Evolutionary conservation across 1,284 basidiomycete genomes (phyloP).

Genomic region (Puccinia novopanici): DNA sequence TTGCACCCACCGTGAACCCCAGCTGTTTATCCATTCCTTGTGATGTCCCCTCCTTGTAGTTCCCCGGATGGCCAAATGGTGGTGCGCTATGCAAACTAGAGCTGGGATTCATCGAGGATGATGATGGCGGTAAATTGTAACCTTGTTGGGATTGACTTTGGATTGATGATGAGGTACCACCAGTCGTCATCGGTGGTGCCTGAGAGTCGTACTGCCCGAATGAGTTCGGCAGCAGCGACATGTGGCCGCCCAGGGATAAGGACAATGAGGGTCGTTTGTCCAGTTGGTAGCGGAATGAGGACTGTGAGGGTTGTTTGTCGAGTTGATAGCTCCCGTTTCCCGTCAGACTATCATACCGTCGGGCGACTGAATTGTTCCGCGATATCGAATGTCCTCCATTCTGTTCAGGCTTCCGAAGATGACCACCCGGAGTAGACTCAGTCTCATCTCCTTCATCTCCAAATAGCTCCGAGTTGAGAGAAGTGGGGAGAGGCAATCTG

Average conservation of each 20-base stretch:
- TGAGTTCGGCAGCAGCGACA: background rate
- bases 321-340: background rate
- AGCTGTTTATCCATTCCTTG: background rate
- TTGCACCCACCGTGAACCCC: background rate
- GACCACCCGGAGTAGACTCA: background rate
- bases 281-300: too few species aligned
- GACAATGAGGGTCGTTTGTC: background rate
- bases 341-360: background rate
- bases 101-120: constrained; percentile 7
- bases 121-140: constrained; percentile 8
- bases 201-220: constrained; percentile 12
- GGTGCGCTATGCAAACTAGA: background rate
- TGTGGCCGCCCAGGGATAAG: constrained; percentile 6
- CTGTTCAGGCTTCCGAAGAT: constrained; percentile 7
- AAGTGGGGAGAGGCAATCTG: constrained; percentile 54
- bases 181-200: background rate
- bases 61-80: background rate
- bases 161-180: background rate
- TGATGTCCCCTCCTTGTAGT: background rate
- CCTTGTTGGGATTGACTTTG: constrained; percentile 14
- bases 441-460: background rate
- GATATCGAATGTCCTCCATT: constrained; percentile 7
- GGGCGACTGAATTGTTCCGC: constrained; percentile 22
- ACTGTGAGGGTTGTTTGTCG: background rate
- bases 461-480: background rate